Evolutionary conservation across 2,329 filamentous ascomycete species (phyloP).

Genomic region (Drechslera avenae): DNA sequence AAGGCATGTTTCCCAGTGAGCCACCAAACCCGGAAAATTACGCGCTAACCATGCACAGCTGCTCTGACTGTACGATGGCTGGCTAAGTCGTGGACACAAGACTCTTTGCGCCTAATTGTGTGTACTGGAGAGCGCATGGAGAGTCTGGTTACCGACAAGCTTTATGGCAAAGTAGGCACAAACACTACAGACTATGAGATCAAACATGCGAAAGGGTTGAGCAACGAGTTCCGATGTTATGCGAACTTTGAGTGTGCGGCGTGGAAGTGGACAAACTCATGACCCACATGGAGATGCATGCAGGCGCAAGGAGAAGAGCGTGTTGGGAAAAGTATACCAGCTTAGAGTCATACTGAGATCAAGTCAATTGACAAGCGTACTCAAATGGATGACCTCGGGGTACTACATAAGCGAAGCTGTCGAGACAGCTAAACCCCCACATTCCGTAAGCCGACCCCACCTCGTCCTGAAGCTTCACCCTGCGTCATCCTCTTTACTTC

Average conservation of each 20-base stretch:
- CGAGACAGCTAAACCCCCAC: constrained; percentile 30
- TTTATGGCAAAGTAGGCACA: constrained; percentile 70
- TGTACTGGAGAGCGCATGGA: constrained; percentile 82
- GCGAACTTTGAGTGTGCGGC: constrained; percentile 72
- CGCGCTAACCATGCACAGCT: constrained; percentile 52
- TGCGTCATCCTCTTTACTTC: constrained; percentile 14
- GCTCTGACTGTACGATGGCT: constrained; percentile 79
- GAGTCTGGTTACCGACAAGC: constrained; percentile 60
- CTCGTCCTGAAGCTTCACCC: constrained; percentile 13
- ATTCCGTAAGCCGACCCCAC: constrained; percentile 20
- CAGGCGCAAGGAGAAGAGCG: background rate
- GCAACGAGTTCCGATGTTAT: constrained; percentile 82
- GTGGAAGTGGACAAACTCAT: constrained; percentile 45
- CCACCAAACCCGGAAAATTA: background rate
- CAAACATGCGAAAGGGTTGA: constrained; percentile 71
- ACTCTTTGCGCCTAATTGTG: constrained; percentile 59
- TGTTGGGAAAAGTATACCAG: too few relatives aligned
- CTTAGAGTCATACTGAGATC: too few relatives aligned
- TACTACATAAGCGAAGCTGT: too few relatives aligned
- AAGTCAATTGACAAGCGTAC: too few relatives aligned
- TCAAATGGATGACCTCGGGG: too few relatives aligned
- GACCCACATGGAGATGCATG: background rate
- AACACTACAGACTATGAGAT: constrained; percentile 71
- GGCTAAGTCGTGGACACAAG: constrained; percentile 56
- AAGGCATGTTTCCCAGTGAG: constrained; percentile 56